phyloP scores from a whole-genome alignment of 768 basidiomycete genomes.

The Kwoniella newhampshirensis region DNA sequence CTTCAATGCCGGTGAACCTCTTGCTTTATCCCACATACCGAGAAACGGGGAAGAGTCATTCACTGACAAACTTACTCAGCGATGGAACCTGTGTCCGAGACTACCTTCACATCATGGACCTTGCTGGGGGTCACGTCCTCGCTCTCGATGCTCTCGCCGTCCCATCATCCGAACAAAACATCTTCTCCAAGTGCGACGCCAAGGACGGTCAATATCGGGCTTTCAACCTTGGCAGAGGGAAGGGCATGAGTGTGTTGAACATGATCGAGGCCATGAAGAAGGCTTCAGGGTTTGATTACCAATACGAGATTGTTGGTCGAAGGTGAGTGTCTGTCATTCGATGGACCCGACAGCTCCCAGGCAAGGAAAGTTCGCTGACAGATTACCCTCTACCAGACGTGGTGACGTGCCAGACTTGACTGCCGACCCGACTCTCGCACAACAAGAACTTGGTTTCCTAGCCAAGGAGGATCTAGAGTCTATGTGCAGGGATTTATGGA shows the following conservation, averaged over 20 bases:
- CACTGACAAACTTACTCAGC: slow-evolving; percentile 53
- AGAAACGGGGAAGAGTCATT: slow-evolving; percentile 3
- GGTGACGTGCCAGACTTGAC: slow-evolving; percentile 97
- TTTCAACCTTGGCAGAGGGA: slow-evolving; percentile 94
- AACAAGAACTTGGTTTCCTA: slow-evolving; percentile 88
- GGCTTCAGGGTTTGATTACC: slow-evolving; percentile 82
- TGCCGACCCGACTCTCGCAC: slow-evolving; percentile 85
- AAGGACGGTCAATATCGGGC: slow-evolving; percentile 70
- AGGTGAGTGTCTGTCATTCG: slow-evolving; percentile 61
- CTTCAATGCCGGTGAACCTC: too few relatives aligned
- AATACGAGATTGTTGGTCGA: slow-evolving; percentile 84
- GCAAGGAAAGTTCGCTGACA: background rate
- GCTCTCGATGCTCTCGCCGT: slow-evolving; percentile 76
- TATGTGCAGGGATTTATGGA: slow-evolving; percentile 97
- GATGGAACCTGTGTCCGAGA: slow-evolving; percentile 99
- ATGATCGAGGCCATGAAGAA: slow-evolving; percentile 93
- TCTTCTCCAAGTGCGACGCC: slow-evolving; percentile 62
- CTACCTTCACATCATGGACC: slow-evolving; percentile 70
- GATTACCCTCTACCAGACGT: slow-evolving; percentile 14
- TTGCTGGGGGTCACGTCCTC: slow-evolving; percentile 89
- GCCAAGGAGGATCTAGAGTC: slow-evolving; percentile 76
- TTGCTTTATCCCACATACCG: slow-evolving; percentile 55
- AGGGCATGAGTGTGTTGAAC: slow-evolving; percentile 86
- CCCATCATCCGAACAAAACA: slow-evolving; percentile 57
- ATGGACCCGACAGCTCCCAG: too few relatives aligned